Base-by-base conservation (phyloP, 139 green algal species). In the Chlamydomonas applanata region DNA sequence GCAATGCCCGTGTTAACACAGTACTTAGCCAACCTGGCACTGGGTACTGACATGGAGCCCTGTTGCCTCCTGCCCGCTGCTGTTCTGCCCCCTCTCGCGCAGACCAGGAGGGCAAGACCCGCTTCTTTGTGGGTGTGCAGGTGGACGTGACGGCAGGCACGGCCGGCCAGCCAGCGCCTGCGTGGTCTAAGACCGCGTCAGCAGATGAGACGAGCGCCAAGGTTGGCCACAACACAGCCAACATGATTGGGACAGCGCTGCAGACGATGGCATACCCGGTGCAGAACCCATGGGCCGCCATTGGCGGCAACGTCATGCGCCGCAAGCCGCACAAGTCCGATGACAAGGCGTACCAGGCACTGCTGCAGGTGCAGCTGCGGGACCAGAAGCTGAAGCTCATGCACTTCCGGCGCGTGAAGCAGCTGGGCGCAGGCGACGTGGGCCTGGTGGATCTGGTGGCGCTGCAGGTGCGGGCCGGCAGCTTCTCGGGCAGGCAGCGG, bases 61-160 rank as follows among this genome's bases (percentile, higher is more conserved):
- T n/a, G n/a, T n/a, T n/a, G n/a, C n/a, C n/a, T n/a, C n/a, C n/a
- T n/a, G n/a, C n/a, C n/a, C n/a, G n/a, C n/a, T n/a, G n/a, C n/a
- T 11, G 11, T 11, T 49, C 40, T 49, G 40, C 40, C 40, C 40
- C 11, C 11, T 19, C 11, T 11, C 33, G 2, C 13, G 67, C 67
- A 40, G 75, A 97, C 81, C 82, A 88, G 44, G 85, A 93, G 35
- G 93, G 91, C 35, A 84, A 79, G 5, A 81, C 93, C 11, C 84
- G 91, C 30, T 98, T 98, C 88, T 92, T 97, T 73, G 89, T 98
- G 30, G 94, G 95, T 14, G 94, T 99, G 59, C 85, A 92, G 82
- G 88, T 93, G 69, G 69, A 57, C 24, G 94, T 98, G n/a, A 98
- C 93, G 17, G 89, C 86, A 40, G 75, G 59, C 40, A 45, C 57